Base-by-base conservation (phyloP, 2,329 filamentous ascomycete genomes). In the Penicillium sp. region DNA sequence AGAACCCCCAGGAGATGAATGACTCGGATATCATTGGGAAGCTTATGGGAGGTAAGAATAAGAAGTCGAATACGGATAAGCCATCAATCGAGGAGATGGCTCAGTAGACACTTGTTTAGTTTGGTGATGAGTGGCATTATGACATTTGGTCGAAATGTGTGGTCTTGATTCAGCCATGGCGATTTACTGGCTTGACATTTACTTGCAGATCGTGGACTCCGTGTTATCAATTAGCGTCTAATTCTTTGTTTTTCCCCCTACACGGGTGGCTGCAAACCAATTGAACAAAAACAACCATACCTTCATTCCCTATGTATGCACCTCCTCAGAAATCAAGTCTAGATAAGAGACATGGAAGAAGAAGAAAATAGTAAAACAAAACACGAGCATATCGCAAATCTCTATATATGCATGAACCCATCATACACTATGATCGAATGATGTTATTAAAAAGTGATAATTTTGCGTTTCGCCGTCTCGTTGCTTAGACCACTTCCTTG, bases 401-500 rank as follows among this genome's bases (percentile, higher is more conserved):
- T 62, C 66, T 63, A 59, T 66, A 66, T 66, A 68, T 69, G 64
- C 68, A 68, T 67, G 59, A 56, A 59, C 58, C 61, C 66, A 64
- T 63, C 59, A 61, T 47, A 47, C 47, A 64, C 50, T 58, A 60
- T 66, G 53, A 58, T 53, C 33, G 55, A 58, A 51, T 56, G 56
- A 61, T 56, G 55, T 56, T 57, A 63, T 65, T 64, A 63, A 63
- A 61, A 60, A 54, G 31, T 51, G 53, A 50, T 57, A 58, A 56
- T 51, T 54, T 58, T 55, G 41, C 56, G 56, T 56, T 50, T 51
- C 33, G 19, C 44, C 45, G 50, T 57, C 47, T 57, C 31, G 50
- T 57, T 53, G 50, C 52, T 73, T 83, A 88, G 67, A 84, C 81
- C 59, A 94, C 77, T 78, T 96, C 82, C 66, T 84, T 88, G 65